Evolutionary conservation across 495 filamentous ascomycete genomes (phyloP).

Genomic region (Monascus purpureus): DNA sequence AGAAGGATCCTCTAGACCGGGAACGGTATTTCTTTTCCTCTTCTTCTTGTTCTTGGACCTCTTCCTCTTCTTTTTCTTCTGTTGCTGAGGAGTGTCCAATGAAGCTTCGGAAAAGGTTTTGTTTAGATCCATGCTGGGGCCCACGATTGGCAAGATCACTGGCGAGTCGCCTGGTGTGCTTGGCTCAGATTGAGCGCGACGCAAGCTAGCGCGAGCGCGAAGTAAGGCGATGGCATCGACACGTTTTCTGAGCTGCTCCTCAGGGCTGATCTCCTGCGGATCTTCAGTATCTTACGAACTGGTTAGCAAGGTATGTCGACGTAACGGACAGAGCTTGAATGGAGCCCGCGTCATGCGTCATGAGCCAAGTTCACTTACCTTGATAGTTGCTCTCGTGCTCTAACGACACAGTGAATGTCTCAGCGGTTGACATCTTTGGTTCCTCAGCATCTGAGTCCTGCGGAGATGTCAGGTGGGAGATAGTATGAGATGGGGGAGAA

Average conservation of each 20-base stretch:
- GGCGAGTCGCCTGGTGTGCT: background rate
- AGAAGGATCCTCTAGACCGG: background rate
- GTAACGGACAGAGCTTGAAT: background rate
- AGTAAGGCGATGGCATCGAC: constrained; percentile 4
- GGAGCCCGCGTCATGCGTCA: no score
- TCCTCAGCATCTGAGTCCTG: background rate
- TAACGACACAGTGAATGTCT: background rate
- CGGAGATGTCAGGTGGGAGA: no score
- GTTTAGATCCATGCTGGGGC: background rate
- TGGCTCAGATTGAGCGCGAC: background rate
- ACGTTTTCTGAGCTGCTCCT: constrained; percentile 1
- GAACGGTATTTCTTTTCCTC: background rate
- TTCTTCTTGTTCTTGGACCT: background rate
- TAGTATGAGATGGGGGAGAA: background rate
- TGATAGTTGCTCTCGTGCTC: background rate
- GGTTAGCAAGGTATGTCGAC: background rate
- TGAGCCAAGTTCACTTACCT: background rate
- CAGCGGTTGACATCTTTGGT: background rate
- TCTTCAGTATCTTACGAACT: background rate
- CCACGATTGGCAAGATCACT: background rate
- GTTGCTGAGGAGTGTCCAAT: background rate
- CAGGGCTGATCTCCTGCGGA: background rate
- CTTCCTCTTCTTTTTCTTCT: constrained; percentile 6
- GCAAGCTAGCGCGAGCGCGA: constrained; percentile 4
- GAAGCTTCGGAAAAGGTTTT: background rate